Conservation (phyloP, 2,329 filamentous ascomycete species). For the Apiospora aurea region DNA sequence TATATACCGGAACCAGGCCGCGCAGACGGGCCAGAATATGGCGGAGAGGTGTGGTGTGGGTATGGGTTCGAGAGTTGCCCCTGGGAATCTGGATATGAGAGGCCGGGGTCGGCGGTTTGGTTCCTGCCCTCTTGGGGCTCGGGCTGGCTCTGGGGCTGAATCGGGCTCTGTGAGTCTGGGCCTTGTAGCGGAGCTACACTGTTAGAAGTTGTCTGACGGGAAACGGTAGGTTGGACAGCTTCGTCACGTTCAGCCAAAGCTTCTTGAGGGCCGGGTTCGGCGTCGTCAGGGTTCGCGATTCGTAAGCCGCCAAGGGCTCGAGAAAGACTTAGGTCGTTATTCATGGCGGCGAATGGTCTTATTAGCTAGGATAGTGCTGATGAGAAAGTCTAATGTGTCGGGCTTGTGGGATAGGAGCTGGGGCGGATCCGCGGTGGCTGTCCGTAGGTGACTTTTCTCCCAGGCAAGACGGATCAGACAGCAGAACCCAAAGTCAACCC, state of each 20-base stretch:
- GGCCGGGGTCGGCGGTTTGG: conserved; percentile 11
- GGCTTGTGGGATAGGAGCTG: conserved; percentile 16
- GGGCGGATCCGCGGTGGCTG: conserved; percentile 8
- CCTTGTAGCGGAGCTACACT: conserved; percentile 17
- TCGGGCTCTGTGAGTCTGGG: conserved; percentile 5
- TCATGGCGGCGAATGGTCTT: conserved; percentile 63
- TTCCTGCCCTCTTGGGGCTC: conserved; percentile 18
- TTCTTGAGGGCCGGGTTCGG: conserved; percentile 47
- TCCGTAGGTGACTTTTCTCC: conserved; percentile 3
- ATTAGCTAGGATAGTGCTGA: conserved; percentile 24
- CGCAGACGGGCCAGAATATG: conserved; percentile 39
- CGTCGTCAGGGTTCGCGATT: conserved; percentile 94
- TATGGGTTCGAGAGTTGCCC: conserved; percentile 33
- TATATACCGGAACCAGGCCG: conserved; percentile 45
- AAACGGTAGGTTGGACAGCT: conserved; percentile 27
- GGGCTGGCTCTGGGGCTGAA: conserved; percentile 26
- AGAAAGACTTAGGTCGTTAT: conserved; percentile 90
- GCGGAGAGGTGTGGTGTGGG: conserved; percentile 34
- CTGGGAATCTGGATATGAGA: conserved; percentile 7
- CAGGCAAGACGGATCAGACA: conserved; percentile 4
- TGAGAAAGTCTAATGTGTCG: conserved; percentile 26
- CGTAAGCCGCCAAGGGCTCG: conserved; percentile 92
- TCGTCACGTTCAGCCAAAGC: conserved; percentile 42
- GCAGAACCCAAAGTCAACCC: conserved; percentile 18
- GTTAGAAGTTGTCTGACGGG: conserved; percentile 29